These are phyloP conservation scores for Obba rivulosa DNA, from an alignment of 768 basidiomycete genomes.

Conservation along the genomic window DNA sequence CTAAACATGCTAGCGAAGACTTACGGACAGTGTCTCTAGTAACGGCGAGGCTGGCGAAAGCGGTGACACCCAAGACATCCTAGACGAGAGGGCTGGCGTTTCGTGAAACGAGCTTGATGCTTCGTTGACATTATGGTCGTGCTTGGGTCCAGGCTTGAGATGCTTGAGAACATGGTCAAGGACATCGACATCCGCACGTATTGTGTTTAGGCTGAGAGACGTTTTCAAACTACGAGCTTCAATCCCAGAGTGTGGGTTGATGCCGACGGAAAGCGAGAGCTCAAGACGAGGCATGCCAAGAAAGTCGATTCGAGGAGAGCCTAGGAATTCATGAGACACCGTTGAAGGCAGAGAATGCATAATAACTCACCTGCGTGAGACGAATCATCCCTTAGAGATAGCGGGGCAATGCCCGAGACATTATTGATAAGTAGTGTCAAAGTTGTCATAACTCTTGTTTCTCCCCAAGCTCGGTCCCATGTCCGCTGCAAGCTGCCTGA, in stretches of 20 bases:
- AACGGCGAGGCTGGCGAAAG: constrained; percentile 20
- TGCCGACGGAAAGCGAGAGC: constrained; percentile 43
- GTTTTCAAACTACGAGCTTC: constrained; percentile 49
- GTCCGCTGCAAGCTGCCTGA: constrained; percentile 56
- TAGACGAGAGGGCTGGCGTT: background rate
- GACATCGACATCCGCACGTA: constrained; percentile 44
- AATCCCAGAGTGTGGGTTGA: constrained; percentile 56
- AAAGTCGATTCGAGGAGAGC: too few species aligned
- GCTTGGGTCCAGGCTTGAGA: constrained; percentile 1
- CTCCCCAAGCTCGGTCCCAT: constrained; percentile 65
- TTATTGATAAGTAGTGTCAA: constrained; percentile 45
- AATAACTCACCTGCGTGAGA: constrained; percentile 2
- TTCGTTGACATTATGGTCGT: too few species aligned
- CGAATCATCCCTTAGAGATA: background rate
- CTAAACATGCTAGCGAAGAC: constrained; percentile 5
- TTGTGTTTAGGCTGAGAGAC: constrained; percentile 39
- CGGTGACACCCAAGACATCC: constrained; percentile 4
- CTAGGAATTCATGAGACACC: background rate
- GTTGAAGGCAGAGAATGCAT: background rate
- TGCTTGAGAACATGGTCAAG: constrained; percentile 24
- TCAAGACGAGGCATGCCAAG: constrained; percentile 8
- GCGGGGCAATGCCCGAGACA: constrained; percentile 34
- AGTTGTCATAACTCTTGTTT: constrained; percentile 50
- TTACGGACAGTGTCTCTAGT: constrained; percentile 28
- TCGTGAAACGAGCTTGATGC: too few species aligned